Conservation (phyloP, 2,329 filamentous ascomycete species). For the Xenoacremonium recifei region DNA sequence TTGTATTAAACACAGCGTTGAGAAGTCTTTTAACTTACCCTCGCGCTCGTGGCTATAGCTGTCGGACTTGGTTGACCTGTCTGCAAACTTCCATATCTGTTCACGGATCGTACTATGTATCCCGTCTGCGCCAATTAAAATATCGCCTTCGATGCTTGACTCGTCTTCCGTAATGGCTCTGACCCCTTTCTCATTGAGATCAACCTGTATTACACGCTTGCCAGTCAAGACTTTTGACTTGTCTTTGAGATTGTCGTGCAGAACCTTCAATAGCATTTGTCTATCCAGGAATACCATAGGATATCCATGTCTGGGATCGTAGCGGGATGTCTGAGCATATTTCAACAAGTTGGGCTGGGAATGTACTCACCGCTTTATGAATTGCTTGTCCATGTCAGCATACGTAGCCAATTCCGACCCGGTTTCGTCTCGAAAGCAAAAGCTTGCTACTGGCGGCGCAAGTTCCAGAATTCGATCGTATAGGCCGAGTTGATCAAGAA, state of each 20-base stretch:
- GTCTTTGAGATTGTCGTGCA: constrained; percentile 32
- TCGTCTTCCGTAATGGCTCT: constrained; percentile 32
- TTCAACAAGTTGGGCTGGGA: too few species aligned
- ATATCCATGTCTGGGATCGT: constrained; percentile 28
- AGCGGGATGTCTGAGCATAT: too few species aligned
- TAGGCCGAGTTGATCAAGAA: constrained; percentile 47
- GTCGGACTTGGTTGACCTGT: not conserved
- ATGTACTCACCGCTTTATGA: too few species aligned
- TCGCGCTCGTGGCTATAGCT: not conserved
- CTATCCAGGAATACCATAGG: constrained; percentile 35
- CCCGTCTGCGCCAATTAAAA: constrained; percentile 41
- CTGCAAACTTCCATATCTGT: constrained; percentile 23
- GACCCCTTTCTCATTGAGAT: constrained; percentile 10
- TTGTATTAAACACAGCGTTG: constrained; percentile 28
- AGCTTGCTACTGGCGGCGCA: too few species aligned
- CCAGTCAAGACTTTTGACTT: constrained; percentile 20
- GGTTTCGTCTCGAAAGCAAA: too few species aligned
- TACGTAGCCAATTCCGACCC: too few species aligned
- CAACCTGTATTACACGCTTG: constrained; percentile 9
- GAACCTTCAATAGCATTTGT: constrained; percentile 29
- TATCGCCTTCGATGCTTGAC: constrained; percentile 25
- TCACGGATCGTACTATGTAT: constrained; percentile 36
- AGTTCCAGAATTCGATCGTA: constrained; percentile 16
- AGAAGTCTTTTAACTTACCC: constrained; percentile 24
- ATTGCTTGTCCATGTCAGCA: too few species aligned